Evolutionary conservation across 2,329 filamentous ascomycete species (phyloP), one percentile per base, ranked within the genome.

Genomic region (Botrytis galanthina): DNA sequence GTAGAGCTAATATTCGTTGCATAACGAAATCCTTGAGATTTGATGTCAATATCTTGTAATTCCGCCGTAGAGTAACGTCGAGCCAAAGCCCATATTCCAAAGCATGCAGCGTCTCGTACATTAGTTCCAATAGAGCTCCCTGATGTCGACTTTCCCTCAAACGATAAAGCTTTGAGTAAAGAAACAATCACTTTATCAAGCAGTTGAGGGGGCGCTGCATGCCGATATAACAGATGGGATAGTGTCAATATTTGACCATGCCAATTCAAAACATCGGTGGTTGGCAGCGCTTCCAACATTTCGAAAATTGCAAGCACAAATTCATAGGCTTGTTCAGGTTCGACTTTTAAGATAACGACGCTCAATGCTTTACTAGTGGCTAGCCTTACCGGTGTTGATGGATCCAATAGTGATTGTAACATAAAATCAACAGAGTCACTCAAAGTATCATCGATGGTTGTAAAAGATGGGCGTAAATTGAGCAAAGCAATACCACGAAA

Each of bases 71-170:
- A 90, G 79, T 98, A 99, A 72, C 95, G 91, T 72, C 96, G 88
- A 35, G 95, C 93, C 12, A 98, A 82, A 1, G 95, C 92, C 96
- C 96, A 99, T 37, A 98, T 91, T 10, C 96, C 96, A 81, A 98
- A 99, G 81, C 95, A 98, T 4, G 96, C 94, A 20, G 96, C 95
- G 83, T 99, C 96, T 64, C 96, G 90, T 26, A 99, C 95, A 78
- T 97, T 97, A 1, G 93, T 92, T 2, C 96, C 96, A 18, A 95
- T 86, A 4, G 93, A 95, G 20, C 88, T 90, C n/a, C 96, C 95
- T 4, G 93, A 94, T 0, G 93, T 89, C 63, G 92, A 93, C 74
- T 95, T 88, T 79, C 97, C 94, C 82, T 99, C 95, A 80, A 98
- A 99, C 0, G 90, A 90, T 39, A 98, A 85, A 0, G 94, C 95